Conservation (phyloP, 2,329 filamentous ascomycete genomes). For the Didymellaceae sp. region DNA sequence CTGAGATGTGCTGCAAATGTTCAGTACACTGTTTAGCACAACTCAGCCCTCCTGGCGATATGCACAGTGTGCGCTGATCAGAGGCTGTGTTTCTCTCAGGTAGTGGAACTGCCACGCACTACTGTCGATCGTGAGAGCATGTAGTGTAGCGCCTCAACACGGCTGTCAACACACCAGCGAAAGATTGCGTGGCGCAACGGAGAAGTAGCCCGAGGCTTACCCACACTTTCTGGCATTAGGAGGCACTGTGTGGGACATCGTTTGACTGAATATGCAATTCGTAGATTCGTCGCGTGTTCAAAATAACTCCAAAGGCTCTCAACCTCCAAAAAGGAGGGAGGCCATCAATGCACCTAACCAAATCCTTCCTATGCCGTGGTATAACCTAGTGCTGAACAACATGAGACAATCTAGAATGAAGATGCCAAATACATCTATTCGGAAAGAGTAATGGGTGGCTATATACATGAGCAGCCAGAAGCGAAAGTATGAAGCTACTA, state of each 20-base stretch:
- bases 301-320: conserved; percentile 1
- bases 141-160: conserved; percentile 11
- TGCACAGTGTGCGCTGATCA: conserved; percentile 4
- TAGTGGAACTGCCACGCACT: background rate
- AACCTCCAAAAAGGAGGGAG: conserved; percentile 5
- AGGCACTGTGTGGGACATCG: background rate
- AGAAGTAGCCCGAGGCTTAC: background rate
- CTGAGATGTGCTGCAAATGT: background rate
- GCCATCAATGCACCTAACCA: conserved; percentile 7
- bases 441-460: conserved; percentile 14
- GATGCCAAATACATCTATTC: background rate
- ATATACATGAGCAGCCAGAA: conserved; percentile 32
- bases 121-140: background rate
- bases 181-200: background rate
- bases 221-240: background rate
- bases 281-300: conserved; percentile 9
- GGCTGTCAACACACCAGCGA: background rate
- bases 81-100: background rate
- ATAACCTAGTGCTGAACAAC: background rate
- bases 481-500: conserved; percentile 16
- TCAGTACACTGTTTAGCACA: too few species aligned
- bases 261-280: background rate
- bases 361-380: conserved; percentile 6
- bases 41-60: background rate
- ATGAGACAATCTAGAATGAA: background rate